Evolutionary conservation across 2,329 filamentous ascomycete genomes (phyloP).

Genomic region (Diaporthe citri): DNA sequence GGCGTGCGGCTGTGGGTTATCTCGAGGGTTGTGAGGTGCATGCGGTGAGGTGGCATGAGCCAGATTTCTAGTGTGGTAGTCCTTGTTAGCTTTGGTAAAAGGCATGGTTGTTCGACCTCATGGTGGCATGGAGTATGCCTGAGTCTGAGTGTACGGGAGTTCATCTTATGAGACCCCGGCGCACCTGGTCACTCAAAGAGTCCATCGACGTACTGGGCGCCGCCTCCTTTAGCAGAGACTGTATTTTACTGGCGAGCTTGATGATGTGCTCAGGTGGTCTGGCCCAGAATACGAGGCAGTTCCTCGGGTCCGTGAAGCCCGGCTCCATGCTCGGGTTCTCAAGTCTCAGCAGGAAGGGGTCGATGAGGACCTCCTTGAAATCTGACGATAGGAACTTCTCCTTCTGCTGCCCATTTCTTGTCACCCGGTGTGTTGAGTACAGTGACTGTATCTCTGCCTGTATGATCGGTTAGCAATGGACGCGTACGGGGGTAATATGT

Average conservation of each 20-base stretch:
- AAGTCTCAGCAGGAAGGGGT: conserved; percentile 80
- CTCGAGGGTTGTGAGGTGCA: conserved; percentile 90
- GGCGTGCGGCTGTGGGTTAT: conserved; percentile 83
- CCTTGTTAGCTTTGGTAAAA: background rate
- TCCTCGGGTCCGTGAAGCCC: conserved; percentile 78
- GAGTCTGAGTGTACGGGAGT: background rate
- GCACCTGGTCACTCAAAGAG: background rate
- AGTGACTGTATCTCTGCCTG: conserved; percentile 77
- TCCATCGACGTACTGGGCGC: conserved; percentile 73
- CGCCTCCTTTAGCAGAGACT: conserved; percentile 72
- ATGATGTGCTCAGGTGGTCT: conserved; percentile 81
- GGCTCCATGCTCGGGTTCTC: conserved; percentile 73
- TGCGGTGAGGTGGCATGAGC: conserved; percentile 83
- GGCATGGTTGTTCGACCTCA: background rate
- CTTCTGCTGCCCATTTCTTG: conserved; percentile 81
- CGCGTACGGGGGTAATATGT: background rate
- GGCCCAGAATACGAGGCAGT: conserved; percentile 92
- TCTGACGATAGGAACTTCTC: conserved; percentile 76
- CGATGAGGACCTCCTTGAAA: conserved; percentile 80
- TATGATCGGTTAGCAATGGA: conserved; percentile 7
- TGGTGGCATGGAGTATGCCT: background rate
- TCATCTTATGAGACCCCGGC: background rate
- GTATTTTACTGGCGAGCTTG: conserved; percentile 75
- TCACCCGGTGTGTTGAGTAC: conserved; percentile 80
- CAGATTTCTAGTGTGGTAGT: conserved; percentile 69